phyloP scores from a whole-genome alignment of 2,329 filamentous ascomycete species.

The Colletotrichum tamarilloi region DNA sequence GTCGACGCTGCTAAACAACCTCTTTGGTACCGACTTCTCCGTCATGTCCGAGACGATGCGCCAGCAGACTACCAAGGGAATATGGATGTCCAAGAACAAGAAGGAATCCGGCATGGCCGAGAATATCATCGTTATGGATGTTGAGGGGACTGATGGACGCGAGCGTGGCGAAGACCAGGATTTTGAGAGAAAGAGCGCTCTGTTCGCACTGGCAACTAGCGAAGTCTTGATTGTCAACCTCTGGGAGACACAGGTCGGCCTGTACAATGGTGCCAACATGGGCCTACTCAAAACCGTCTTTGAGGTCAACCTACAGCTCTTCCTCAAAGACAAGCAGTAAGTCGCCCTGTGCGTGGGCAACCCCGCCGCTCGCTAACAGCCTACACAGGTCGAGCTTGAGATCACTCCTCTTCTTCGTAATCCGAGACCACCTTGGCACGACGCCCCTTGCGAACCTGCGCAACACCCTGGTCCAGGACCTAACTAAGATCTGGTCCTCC shows the following conservation, averaged over 20 bases:
- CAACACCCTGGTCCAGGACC: constrained; percentile 89
- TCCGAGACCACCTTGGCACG: constrained; percentile 93
- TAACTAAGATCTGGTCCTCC: constrained; percentile 91
- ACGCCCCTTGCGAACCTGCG: constrained; percentile 92
- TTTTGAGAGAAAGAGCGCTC: constrained; percentile 97
- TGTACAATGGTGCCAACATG: constrained; percentile 99
- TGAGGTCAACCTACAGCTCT: constrained; percentile 96
- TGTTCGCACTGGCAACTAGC: constrained; percentile 96
- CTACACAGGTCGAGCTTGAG: constrained; percentile 79
- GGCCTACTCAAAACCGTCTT: constrained; percentile 98
- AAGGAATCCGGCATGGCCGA: constrained; percentile 80
- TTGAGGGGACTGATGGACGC: constrained; percentile 95
- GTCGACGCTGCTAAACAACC: constrained; percentile 93
- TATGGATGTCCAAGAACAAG: constrained; percentile 99
- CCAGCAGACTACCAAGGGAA: constrained; percentile 97
- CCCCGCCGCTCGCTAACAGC: constrained; percentile 29
- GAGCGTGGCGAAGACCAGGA: constrained; percentile 98
- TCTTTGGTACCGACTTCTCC: constrained; percentile 95
- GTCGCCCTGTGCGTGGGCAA: constrained; percentile 43
- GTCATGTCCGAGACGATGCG: constrained; percentile 97
- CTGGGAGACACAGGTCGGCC: constrained; percentile 97
- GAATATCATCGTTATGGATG: constrained; percentile 99
- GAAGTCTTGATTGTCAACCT: constrained; percentile 99
- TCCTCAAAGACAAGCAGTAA: constrained; percentile 94
- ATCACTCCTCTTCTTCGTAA: constrained; percentile 97